phyloP scores from a whole-genome alignment of 2,329 filamentous ascomycete genomes.

The Aspergillus sp. region DNA sequence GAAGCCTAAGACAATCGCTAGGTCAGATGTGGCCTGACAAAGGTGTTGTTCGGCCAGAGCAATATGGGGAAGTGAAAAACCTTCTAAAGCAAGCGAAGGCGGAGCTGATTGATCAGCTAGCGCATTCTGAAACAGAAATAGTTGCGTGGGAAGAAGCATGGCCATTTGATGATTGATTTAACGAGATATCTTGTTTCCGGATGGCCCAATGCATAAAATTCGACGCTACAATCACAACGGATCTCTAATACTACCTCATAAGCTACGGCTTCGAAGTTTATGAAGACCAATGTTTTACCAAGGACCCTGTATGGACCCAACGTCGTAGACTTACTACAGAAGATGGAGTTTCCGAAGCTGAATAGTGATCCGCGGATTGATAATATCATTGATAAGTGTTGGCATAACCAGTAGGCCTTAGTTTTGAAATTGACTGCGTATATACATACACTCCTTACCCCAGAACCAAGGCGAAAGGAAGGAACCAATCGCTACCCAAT shows the following conservation, averaged over 20 bases:
- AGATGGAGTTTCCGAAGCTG: conserved; percentile 26
- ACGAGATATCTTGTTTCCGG: neutral
- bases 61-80: conserved; percentile 15
- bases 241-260: conserved; percentile 20
- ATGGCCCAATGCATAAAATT: neutral
- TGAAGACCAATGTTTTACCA: neutral
- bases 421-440: conserved; percentile 19
- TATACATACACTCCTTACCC: conserved; percentile 11
- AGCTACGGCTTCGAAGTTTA: neutral
- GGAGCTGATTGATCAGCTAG: conserved; percentile 12
- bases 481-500: no score
- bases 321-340: conserved; percentile 16
- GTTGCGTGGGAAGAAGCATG: conserved; percentile 15
- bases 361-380: conserved; percentile 27
- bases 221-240: no score
- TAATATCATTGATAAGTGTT: conserved; percentile 23
- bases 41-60: conserved; percentile 11
- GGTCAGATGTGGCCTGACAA: conserved; percentile 19
- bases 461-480: no score
- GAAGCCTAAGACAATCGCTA: conserved; percentile 11
- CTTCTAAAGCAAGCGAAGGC: conserved; percentile 14
- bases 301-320: neutral
- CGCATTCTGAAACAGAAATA: conserved; percentile 12
- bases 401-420: conserved; percentile 23
- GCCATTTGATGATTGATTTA: conserved; percentile 32